phyloP scores from a whole-genome alignment of 2,329 filamentous ascomycete species.

The Pestalotiopsis fici region DNA sequence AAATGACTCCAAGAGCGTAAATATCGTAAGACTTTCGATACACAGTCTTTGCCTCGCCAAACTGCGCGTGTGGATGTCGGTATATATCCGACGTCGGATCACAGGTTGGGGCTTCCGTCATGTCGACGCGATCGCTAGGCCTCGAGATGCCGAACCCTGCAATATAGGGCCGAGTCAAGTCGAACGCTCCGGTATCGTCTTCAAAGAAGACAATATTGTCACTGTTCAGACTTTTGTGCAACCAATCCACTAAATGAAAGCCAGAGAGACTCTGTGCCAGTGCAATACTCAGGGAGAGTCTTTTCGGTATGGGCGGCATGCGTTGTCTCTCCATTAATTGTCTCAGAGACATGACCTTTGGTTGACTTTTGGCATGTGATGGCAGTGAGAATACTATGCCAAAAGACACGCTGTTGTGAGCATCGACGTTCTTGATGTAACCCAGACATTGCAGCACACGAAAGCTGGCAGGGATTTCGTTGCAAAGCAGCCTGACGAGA shows the following conservation, averaged over 20 bases:
- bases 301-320: conserved; percentile 8
- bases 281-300: conserved; percentile 8
- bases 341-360: conserved; percentile 5
- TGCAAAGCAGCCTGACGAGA: conserved; percentile 7
- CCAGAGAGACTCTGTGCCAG: conserved; percentile 12
- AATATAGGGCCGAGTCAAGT: conserved; percentile 34
- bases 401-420: not conserved
- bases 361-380: not conserved
- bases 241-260: conserved; percentile 52
- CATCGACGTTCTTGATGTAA: conserved; percentile 6
- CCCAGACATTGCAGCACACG: conserved; percentile 12
- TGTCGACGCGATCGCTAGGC: conserved; percentile 32
- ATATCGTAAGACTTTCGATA: conserved; percentile 46
- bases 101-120: conserved; percentile 40
- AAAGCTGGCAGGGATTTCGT: conserved; percentile 7
- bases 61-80: conserved; percentile 36
- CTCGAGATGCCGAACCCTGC: conserved; percentile 53
- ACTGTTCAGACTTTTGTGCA: conserved; percentile 53
- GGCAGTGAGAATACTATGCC: conserved; percentile 9
- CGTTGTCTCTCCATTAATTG: conserved; percentile 8
- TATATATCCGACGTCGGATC: conserved; percentile 42
- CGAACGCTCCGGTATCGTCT: conserved; percentile 32
- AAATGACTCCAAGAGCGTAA: conserved; percentile 48
- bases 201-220: conserved; percentile 46
- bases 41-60: conserved; percentile 10